phyloP scores from a whole-genome alignment of 2,329 filamentous ascomycete genomes.

The Blastomyces parvus region DNA sequence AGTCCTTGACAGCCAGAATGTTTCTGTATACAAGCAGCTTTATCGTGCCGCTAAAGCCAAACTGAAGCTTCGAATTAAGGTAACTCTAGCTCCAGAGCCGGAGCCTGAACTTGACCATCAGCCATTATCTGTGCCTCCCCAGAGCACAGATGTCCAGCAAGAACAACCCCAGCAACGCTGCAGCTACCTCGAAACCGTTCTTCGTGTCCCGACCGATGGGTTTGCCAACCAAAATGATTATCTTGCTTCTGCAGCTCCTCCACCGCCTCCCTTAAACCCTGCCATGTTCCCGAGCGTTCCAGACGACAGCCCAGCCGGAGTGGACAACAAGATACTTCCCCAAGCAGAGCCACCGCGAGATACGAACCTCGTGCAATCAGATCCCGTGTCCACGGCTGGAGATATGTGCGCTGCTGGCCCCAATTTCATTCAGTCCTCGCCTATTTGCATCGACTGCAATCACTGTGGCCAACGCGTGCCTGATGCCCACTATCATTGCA shows the following conservation, averaged over 20 bases:
- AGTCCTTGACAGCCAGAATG: slow-evolving; percentile 65
- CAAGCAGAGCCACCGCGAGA: neutral
- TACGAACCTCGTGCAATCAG: neutral
- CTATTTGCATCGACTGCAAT: slow-evolving; percentile 83
- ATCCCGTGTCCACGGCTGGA: neutral
- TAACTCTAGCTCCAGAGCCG: slow-evolving; percentile 40
- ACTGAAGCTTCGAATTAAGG: slow-evolving; percentile 85
- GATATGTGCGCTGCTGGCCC: neutral
- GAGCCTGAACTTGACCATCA: slow-evolving; percentile 15
- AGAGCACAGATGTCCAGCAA: slow-evolving; percentile 2
- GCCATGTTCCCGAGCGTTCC: slow-evolving; percentile 4
- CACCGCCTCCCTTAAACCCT: neutral
- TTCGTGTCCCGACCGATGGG: slow-evolving; percentile 8
- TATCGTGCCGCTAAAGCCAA: slow-evolving; percentile 96
- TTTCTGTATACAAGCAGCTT: slow-evolving; percentile 87
- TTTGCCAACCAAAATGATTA: neutral
- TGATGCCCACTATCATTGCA: slow-evolving; percentile 86
- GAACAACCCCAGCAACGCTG: slow-evolving; percentile 14
- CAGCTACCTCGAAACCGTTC: slow-evolving; percentile 16
- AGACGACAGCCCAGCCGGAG: neutral
- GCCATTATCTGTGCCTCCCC: neutral
- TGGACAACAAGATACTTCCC: neutral
- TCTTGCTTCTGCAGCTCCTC: neutral
- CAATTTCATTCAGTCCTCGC: neutral
- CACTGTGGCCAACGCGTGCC: slow-evolving; percentile 69